Percentiles rank a stretch among this genome's conserved stretches.
Evolutionary conservation across 108 stramenopile genomes (phyloP).

Genomic region (Stephanodiscus triporus): DNA sequence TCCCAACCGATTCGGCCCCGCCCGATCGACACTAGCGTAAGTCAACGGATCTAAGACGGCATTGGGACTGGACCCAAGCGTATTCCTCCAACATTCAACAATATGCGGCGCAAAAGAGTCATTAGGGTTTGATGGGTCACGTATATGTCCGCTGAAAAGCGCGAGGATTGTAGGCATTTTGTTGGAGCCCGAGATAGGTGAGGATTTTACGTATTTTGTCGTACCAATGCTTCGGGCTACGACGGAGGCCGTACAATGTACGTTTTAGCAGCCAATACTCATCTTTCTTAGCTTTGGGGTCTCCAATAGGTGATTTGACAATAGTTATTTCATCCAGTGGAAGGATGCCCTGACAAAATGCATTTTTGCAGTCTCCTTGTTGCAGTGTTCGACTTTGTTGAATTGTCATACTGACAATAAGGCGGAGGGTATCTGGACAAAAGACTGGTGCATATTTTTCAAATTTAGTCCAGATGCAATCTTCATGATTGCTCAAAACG

Average conservation of each 20-base stretch:
- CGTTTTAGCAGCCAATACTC: slow-evolving; percentile 21
- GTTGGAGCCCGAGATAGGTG: slow-evolving; percentile 10
- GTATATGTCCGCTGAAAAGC: slow-evolving; percentile 9
- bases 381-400: slow-evolving; percentile 5
- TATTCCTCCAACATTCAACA: too few relatives aligned
- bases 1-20: too few relatives aligned
- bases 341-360: slow-evolving; percentile 26
- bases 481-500: too few relatives aligned
- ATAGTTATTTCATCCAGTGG: slow-evolving; percentile 17
- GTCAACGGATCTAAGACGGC: too few relatives aligned
- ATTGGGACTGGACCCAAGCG: too few relatives aligned
- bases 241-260: slow-evolving; percentile 28
- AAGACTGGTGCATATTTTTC: slow-evolving; percentile 33
- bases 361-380: slow-evolving; percentile 46
- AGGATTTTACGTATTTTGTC: slow-evolving; percentile 10
- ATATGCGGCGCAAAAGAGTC: too few relatives aligned
- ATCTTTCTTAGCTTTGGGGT: slow-evolving; percentile 11
- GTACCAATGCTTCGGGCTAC: slow-evolving; percentile 34
- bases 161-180: slow-evolving; percentile 26
- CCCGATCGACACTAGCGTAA: too few relatives aligned
- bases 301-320: slow-evolving; percentile 10
- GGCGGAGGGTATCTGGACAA: slow-evolving; percentile 2
- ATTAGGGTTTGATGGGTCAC: not conserved
- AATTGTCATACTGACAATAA: slow-evolving; percentile 7
- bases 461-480: slow-evolving; percentile 4